Base-by-base conservation (phyloP, 2,329 filamentous ascomycete species). In the Microcyclosporella mali region DNA sequence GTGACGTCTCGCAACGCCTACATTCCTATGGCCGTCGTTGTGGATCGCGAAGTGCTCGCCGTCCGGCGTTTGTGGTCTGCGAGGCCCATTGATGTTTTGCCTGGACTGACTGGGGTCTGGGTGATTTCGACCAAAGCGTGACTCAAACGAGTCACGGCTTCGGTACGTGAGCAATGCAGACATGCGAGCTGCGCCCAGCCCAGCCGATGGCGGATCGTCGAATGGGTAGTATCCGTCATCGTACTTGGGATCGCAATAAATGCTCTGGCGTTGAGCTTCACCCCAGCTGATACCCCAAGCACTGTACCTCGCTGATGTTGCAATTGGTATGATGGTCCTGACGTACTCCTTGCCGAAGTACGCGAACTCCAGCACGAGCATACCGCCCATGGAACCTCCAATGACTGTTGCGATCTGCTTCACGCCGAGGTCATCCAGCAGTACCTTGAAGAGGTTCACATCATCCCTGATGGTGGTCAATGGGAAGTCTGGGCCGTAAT, bases 201-300 rank as follows among this genome's bases (percentile, higher is more conserved):
- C 92, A 1, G 88, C 84, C 0, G 81, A 73, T 0, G 92, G 92
- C 27, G 89, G 89, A 56, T 97, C 88, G 25, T 85, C 77, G 57
- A 92, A 94, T 1, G 80, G 60, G 63, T 97, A 98, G 68, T 95
- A 97, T 33, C 92, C 92, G 59, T 97, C 89, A 49, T 95, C 88
- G 65, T 98, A 98, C 70, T 95, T 97, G 25, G 92, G 92, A 63
- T 98, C 92, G 30, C 88, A 89, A 68, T 97, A 98, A 63, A 98
- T 97, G 74, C 85, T 89, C 68, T 92, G 86, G 39, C 87, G 76
- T 64, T 94, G 87, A 3, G 86, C 86, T 63, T 92, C 87, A 32
- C 85, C 86, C 87, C 87, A 94, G 66, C 84, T 89, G 58, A 92
- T 94, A 17, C 87, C 84, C 87, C 87, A 94, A 4, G 87, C 87